Evolutionary conservation across 192 early-diverging fungal species (phyloP).

Genomic region (Rhizoclosmatium globosum): DNA sequence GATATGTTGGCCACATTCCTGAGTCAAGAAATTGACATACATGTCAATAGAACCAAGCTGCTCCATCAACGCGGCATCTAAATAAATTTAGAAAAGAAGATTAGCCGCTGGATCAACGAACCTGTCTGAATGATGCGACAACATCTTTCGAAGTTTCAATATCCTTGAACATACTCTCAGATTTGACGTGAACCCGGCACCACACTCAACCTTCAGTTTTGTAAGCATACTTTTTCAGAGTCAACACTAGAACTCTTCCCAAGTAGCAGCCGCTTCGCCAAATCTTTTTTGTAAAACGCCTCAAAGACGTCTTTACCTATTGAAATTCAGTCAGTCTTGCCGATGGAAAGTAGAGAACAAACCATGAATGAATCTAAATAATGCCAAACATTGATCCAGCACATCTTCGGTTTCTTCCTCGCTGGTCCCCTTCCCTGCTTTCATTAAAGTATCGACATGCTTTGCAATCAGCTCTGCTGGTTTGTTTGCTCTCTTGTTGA

Average conservation of each 20-base stretch:
- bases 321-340: not conserved
- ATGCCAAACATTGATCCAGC: constrained; percentile 82
- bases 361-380: constrained; percentile 86
- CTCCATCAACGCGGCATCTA: constrained; percentile 41
- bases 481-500: constrained; percentile 81
- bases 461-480: constrained; percentile 93
- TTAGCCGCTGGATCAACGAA: constrained; percentile 4
- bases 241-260: constrained; percentile 83
- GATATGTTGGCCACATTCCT: constrained; percentile 93
- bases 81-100: not conserved
- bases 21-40: constrained; percentile 84
- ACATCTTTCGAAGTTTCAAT: constrained; percentile 86
- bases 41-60: constrained; percentile 63
- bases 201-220: constrained; percentile 90
- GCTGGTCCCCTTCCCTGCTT: constrained; percentile 80
- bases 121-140: constrained; percentile 57
- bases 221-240: constrained; percentile 87
- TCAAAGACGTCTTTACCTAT: constrained; percentile 96
- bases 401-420: constrained; percentile 60
- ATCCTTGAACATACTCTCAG: constrained; percentile 98
- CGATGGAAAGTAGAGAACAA: constrained; percentile 8
- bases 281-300: constrained; percentile 91
- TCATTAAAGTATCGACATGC: constrained; percentile 90
- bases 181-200: constrained; percentile 88
- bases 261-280: constrained; percentile 85